Evolutionary conservation across 2,329 filamentous ascomycete genomes (phyloP).

Genomic region (Trichoderma aggressivum): DNA sequence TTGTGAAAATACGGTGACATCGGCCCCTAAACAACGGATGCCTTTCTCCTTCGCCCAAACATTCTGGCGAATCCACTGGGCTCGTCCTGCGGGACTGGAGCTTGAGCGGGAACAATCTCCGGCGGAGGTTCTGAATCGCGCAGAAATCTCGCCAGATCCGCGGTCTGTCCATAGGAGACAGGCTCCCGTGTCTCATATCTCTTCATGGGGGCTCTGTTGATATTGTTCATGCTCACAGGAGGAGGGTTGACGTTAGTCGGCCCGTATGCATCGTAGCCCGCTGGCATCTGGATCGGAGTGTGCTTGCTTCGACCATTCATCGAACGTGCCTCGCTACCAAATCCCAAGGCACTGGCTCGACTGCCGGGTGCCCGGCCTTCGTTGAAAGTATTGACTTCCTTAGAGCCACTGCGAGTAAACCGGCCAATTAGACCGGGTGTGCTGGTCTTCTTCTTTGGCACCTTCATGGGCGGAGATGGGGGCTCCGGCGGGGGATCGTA

Average conservation of each 20-base stretch:
- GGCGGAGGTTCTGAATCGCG: conserved; percentile 64
- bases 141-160: conserved; percentile 71
- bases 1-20: no score
- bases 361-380: conserved; percentile 39
- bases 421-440: conserved; percentile 60
- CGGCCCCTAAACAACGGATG: conserved; percentile 29
- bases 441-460: conserved; percentile 59
- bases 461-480: conserved; percentile 32
- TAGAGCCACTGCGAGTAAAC: conserved; percentile 42
- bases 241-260: conserved; percentile 24
- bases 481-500: conserved; percentile 61
- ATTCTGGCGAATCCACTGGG: conserved; percentile 44
- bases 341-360: conserved; percentile 32
- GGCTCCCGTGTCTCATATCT: conserved; percentile 57
- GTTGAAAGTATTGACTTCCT: conserved; percentile 25
- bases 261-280: conserved; percentile 43
- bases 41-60: conserved; percentile 51
- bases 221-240: conserved; percentile 38
- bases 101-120: conserved; percentile 26
- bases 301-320: conserved; percentile 38
- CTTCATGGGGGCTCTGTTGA: conserved; percentile 51
- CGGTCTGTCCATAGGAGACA: conserved; percentile 51
- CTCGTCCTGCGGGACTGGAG: conserved; percentile 35
- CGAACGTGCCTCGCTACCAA: not conserved
- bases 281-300: conserved; percentile 52